Conservation (phyloP, 345 rosid genomes). For the Brassica carinata region DNA sequence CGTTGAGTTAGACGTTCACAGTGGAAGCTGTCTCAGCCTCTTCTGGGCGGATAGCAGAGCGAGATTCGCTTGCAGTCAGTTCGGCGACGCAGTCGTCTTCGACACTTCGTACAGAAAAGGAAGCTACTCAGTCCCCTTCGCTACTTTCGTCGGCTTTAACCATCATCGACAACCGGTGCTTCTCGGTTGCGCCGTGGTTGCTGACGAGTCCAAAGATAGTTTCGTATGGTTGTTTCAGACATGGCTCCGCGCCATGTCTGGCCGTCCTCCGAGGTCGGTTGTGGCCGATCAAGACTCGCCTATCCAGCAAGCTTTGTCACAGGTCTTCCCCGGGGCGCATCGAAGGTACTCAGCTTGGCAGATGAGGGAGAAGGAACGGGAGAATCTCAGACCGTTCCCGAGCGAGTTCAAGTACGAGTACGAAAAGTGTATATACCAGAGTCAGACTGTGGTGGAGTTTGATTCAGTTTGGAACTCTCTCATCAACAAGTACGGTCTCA, state of each 20-base stretch:
- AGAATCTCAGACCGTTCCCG: conserved; percentile 56
- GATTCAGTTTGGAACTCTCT: conserved; percentile 67
- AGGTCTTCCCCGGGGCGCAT: conserved; percentile 72
- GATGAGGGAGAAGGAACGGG: conserved; percentile 62
- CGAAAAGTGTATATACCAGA: conserved; percentile 69
- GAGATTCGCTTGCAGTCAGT: conserved; percentile 84
- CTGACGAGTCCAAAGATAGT: conserved; percentile 70
- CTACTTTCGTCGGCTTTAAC: conserved; percentile 78
- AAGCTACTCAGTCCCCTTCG: conserved; percentile 67
- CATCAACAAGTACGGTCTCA: conserved; percentile 59
- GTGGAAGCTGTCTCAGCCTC: conserved; percentile 65
- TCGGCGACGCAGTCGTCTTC: conserved; percentile 68
- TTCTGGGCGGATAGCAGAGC: conserved; percentile 96
- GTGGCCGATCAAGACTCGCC: conserved; percentile 82
- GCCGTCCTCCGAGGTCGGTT: conserved; percentile 67
- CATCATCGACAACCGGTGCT: conserved; percentile 90
- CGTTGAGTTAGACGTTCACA: conserved; percentile 52
- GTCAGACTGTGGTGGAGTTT: conserved; percentile 66
- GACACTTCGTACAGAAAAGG: conserved; percentile 79
- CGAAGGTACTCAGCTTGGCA: conserved; percentile 85
- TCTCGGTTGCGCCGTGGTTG: conserved; percentile 82
- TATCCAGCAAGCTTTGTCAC: conserved; percentile 68
- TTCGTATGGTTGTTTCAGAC: conserved; percentile 80
- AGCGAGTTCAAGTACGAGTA: conserved; percentile 65
- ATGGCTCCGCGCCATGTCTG: conserved; percentile 82